Conservation (phyloP, 306 rosid genomes). For the Boehmeria nivea region DNA sequence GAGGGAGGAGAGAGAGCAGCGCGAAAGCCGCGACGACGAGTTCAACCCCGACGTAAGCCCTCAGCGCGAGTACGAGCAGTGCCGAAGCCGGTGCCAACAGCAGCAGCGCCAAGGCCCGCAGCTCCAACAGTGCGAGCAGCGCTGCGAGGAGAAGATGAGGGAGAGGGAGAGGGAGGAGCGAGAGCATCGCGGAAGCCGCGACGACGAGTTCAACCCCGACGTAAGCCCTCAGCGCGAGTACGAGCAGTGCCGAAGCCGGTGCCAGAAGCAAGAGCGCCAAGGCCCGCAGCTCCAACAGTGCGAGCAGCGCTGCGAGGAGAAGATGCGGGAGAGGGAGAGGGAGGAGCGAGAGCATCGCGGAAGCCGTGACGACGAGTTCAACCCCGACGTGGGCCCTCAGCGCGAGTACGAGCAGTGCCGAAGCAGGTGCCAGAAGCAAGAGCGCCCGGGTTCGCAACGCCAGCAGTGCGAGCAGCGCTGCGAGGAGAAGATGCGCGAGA, state of each 20-base stretch:
- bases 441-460: neutral
- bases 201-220: neutral
- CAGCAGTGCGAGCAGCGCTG: neutral
- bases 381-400: neutral
- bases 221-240: neutral
- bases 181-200: neutral
- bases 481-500: neutral
- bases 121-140: constrained; percentile 6
- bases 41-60: neutral
- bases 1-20: neutral
- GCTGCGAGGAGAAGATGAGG: neutral
- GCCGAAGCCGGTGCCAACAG: neutral
- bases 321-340: neutral
- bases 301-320: constrained; percentile 3
- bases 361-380: neutral
- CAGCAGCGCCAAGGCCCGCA: neutral
- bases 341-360: neutral
- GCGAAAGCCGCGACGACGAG: neutral
- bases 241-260: constrained; percentile 7
- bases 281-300: constrained; percentile 4
- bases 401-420: constrained; percentile 14
- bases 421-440: neutral
- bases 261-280: neutral
- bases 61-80: constrained; percentile 4
- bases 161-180: neutral